These are phyloP conservation scores for Lactifluus rugatus DNA, from an alignment of 768 basidiomycete species.

Conservation along the genomic window DNA sequence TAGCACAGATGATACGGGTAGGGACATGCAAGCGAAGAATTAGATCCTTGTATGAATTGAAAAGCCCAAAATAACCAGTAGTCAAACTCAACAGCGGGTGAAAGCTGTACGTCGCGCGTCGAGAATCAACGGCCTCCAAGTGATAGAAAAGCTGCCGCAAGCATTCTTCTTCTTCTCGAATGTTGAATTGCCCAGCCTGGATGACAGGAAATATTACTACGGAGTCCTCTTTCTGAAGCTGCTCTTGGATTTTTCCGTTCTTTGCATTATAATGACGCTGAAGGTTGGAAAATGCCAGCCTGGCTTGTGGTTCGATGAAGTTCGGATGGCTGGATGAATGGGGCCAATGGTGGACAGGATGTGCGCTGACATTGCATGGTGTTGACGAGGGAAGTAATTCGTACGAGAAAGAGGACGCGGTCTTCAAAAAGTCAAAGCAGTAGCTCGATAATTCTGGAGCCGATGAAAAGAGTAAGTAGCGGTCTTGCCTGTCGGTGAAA, in stretches of 20 bases:
- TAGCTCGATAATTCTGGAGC: slow-evolving; percentile 68
- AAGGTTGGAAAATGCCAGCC: slow-evolving; percentile 45
- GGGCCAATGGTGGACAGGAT: slow-evolving; percentile 51
- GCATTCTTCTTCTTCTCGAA: slow-evolving; percentile 74
- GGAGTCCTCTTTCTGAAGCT: slow-evolving; percentile 20
- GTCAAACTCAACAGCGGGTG: slow-evolving; percentile 68
- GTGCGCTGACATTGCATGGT: slow-evolving; percentile 27
- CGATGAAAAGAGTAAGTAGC: slow-evolving; percentile 67
- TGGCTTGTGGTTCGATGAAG: slow-evolving; percentile 51
- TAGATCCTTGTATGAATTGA: slow-evolving; percentile 65
- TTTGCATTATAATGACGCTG: slow-evolving; percentile 35
- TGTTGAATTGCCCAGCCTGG: slow-evolving; percentile 80
- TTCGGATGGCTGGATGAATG: slow-evolving; percentile 58
- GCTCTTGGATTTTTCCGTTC: slow-evolving; percentile 5
- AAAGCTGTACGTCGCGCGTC: slow-evolving; percentile 1
- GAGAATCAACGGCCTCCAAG: slow-evolving; percentile 1
- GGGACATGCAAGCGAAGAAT: slow-evolving; percentile 49
- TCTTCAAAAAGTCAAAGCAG: slow-evolving; percentile 67
- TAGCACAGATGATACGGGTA: slow-evolving; percentile 72
- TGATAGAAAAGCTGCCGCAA: slow-evolving; percentile 48
- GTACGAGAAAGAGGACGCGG: slow-evolving; percentile 67
- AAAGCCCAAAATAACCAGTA: slow-evolving; percentile 91
- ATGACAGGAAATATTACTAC: slow-evolving; percentile 72
- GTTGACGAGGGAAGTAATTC: slow-evolving; percentile 30
- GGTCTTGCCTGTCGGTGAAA: slow-evolving; percentile 91